Evolutionary conservation across 495 filamentous ascomycete species (phyloP), one percentile per base, ranked within the genome.

Genomic region (Astrocystis sublimbata): DNA sequence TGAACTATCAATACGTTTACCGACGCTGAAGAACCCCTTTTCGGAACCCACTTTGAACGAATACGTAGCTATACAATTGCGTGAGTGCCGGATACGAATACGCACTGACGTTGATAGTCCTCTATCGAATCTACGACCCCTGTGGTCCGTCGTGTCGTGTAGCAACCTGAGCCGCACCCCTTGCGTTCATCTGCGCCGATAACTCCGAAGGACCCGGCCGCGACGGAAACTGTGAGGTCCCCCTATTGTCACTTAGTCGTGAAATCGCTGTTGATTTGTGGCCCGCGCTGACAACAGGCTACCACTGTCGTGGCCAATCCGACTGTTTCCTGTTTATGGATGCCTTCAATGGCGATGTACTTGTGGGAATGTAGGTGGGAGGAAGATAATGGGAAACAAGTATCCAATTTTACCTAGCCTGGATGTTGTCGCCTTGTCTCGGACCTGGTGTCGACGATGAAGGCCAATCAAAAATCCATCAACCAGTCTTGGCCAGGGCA

Each of bases 81-180:
- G 24, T n/a, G 24, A 49, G 46, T 49, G 24, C 28, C 46, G 46
- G 30, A 49, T 49, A 49, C 46, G 46, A 49, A 49, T 49, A 49
- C 46, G 46, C 30, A 1, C 30, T 17, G 6, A 49, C 13, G 6
- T 6, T 28, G 15, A 3, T 31, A n/a, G 26, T 30, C 46, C 17
- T 26, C 24, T 49, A 49, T 49, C 24, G 24, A 2, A 30, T 17
- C 26, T 28, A 30, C 13, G n/a, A n/a, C 46, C 26, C 46, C 13
- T 33, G 1, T 21, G 17, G 10, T 35, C 35, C 49, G 26, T 52
- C 24, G 30, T 35, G 35, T 35, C 3, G 17, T 10, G 33, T 8
- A 10, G 24, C 1, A 33, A 35, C 7, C n/a, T n/a, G n/a, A 33
- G n/a, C n/a, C 1, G 17, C 23, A 30, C 6, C n/a, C 19, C 5